These are phyloP conservation scores for Dothiorella sarmentorum DNA, from an alignment of 2,329 filamentous ascomycete species.

Conservation along the genomic window DNA sequence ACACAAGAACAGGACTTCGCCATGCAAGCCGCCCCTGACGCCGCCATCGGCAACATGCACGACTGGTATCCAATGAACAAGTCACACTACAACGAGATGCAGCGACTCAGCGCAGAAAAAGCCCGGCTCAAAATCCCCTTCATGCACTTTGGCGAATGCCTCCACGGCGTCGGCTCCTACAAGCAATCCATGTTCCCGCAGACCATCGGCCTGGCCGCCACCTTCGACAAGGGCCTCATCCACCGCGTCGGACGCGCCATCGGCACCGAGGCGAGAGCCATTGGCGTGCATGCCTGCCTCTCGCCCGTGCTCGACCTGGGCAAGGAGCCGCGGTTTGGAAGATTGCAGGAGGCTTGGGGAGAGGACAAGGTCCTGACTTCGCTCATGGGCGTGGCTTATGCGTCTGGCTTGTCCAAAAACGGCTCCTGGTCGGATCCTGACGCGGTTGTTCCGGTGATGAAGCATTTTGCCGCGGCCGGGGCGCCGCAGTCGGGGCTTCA, in stretches of 20 bases:
- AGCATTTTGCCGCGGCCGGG: conserved; percentile 48
- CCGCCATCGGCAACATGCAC: conserved; percentile 42
- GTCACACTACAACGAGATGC: conserved; percentile 42
- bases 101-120: conserved; percentile 38
- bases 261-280: conserved; percentile 43
- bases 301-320: conserved; percentile 45
- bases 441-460: conserved; percentile 45
- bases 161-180: conserved; percentile 45
- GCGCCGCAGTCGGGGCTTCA: conserved; percentile 44
- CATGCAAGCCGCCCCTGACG: conserved; percentile 37
- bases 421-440: conserved; percentile 42
- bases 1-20: conserved; percentile 27
- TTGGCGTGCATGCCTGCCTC: conserved; percentile 46
- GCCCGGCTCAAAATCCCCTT: conserved; percentile 41
- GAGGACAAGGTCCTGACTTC: conserved; percentile 46
- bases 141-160: conserved; percentile 44
- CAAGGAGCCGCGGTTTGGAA: conserved; percentile 45
- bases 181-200: conserved; percentile 42
- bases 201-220: conserved; percentile 43
- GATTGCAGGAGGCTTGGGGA: conserved; percentile 47
- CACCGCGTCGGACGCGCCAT: conserved; percentile 43
- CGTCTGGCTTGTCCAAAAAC: conserved; percentile 45
- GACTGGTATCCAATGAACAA: conserved; percentile 46
- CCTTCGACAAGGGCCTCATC: conserved; percentile 43
- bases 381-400: conserved; percentile 45